These are phyloP conservation scores for Aspergillus funiculosus DNA, from an alignment of 495 filamentous ascomycete species.

Conservation along the genomic window DNA sequence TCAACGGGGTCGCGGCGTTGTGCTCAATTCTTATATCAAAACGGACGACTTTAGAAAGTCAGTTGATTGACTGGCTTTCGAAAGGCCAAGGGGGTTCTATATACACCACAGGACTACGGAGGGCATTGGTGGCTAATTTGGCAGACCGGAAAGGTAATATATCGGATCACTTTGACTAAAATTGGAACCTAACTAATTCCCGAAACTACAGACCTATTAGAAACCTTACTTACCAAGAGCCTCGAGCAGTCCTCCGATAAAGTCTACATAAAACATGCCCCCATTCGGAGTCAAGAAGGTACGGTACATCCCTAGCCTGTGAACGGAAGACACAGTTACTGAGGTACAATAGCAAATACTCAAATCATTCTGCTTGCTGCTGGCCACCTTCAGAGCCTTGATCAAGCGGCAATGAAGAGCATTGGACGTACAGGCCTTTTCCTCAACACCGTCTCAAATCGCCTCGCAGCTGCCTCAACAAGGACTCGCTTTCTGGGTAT, in stretches of 20 bases:
- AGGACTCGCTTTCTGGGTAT: constrained; percentile 83
- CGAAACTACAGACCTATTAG: constrained; percentile 48
- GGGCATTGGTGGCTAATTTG: constrained; percentile 60
- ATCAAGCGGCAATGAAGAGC: constrained; percentile 53
- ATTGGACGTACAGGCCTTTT: constrained; percentile 66
- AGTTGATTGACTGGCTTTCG: constrained; percentile 64
- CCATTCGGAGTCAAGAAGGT: constrained; percentile 84
- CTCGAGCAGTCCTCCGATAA: constrained; percentile 76
- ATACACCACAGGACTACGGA: constrained; percentile 57
- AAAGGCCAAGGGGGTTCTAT: constrained; percentile 50
- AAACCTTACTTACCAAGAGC: constrained; percentile 56
- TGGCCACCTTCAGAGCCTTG: constrained; percentile 63
- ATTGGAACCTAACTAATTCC: constrained; percentile 21
- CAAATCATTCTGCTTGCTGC: constrained; percentile 74
- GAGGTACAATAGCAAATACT: constrained; percentile 55
- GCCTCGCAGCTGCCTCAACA: constrained; percentile 68
- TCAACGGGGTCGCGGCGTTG: constrained; percentile 40
- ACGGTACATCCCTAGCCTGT: constrained; percentile 12
- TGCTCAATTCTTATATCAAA: constrained; percentile 32
- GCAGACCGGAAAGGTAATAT: constrained; percentile 49
- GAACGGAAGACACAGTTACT: constrained; percentile 14
- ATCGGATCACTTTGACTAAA: too few species aligned
- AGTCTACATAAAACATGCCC: constrained; percentile 77
- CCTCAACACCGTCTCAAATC: constrained; percentile 76
- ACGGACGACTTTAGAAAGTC: constrained; percentile 34